These are phyloP conservation scores for Coprinopsis cinerea DNA, from an alignment of 768 basidiomycete genomes.

Conservation along the genomic window DNA sequence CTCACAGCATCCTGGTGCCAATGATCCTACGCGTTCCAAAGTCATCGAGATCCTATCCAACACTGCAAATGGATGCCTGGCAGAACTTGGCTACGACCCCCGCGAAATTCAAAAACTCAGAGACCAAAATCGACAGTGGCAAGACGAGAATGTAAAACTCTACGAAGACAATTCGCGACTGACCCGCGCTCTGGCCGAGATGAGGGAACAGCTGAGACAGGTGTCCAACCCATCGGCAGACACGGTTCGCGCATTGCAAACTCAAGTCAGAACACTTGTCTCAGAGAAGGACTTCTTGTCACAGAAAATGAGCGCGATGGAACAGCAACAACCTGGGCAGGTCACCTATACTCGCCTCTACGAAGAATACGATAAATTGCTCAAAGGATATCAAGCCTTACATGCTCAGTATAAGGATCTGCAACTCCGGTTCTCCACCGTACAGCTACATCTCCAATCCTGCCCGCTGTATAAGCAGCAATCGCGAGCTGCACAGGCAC, in stretches of 20 bases:
- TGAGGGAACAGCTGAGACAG: constrained; percentile 16
- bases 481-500: too few relatives aligned
- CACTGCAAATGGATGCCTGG: constrained; percentile 40
- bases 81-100: constrained; percentile 43
- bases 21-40: constrained; percentile 24
- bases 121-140: constrained; percentile 29
- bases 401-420: background rate
- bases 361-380: constrained; percentile 3
- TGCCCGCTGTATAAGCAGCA: background rate
- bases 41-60: constrained; percentile 38
- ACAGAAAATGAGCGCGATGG: constrained; percentile 3
- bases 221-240: constrained; percentile 16
- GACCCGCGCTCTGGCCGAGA: constrained; percentile 16
- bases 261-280: constrained; percentile 1
- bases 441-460: background rate
- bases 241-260: constrained; percentile 11
- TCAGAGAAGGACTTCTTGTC: constrained; percentile 5
- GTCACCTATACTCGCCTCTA: constrained; percentile 8
- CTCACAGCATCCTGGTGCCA: too few relatives aligned
- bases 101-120: constrained; percentile 32
- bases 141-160: constrained; percentile 32
- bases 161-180: constrained; percentile 35
- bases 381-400: background rate
- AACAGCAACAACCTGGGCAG: constrained; percentile 3
- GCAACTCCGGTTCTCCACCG: background rate